These are phyloP conservation scores for Phaeophleospora eucalypticola DNA, from an alignment of 2,329 filamentous ascomycete genomes.

Conservation along the genomic window DNA sequence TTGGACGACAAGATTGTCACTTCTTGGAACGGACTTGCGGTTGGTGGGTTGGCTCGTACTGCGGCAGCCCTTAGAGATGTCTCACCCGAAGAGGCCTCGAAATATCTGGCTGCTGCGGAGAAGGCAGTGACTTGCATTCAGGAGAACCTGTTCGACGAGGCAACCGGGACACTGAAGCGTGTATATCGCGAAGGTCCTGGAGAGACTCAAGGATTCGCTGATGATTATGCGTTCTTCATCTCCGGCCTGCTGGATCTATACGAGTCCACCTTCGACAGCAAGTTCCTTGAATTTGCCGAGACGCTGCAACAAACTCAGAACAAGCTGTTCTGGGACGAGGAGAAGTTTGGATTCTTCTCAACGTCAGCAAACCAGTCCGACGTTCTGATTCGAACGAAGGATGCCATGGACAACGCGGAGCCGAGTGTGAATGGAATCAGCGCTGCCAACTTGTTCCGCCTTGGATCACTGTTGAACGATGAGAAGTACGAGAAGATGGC, in stretches of 20 bases:
- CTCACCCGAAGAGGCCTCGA: conserved; percentile 42
- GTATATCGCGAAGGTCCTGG: conserved; percentile 67
- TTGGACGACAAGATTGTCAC: conserved; percentile 86
- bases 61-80: conserved; percentile 62
- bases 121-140: conserved; percentile 69
- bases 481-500: conserved; percentile 61
- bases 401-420: conserved; percentile 88
- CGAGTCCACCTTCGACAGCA: conserved; percentile 72
- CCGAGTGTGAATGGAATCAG: conserved; percentile 86
- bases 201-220: conserved; percentile 71
- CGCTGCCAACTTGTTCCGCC: conserved; percentile 80
- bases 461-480: conserved; percentile 66
- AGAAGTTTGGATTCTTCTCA: conserved; percentile 64
- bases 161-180: conserved; percentile 62
- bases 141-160: conserved; percentile 65
- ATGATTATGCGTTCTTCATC: conserved; percentile 90
- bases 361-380: conserved; percentile 61
- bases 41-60: conserved; percentile 74
- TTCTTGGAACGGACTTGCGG: conserved; percentile 83
- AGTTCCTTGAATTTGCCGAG: conserved; percentile 75
- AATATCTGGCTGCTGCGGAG: conserved; percentile 62
- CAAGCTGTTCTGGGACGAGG: conserved; percentile 68
- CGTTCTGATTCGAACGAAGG: conserved; percentile 81
- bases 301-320: conserved; percentile 74
- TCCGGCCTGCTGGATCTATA: conserved; percentile 80